Percentiles rank a stretch among this genome's conserved stretches.
These are phyloP conservation scores for Ceratobasidium sp. DNA, from an alignment of 1,284 basidiomycete species.

Conservation along the genomic window DNA sequence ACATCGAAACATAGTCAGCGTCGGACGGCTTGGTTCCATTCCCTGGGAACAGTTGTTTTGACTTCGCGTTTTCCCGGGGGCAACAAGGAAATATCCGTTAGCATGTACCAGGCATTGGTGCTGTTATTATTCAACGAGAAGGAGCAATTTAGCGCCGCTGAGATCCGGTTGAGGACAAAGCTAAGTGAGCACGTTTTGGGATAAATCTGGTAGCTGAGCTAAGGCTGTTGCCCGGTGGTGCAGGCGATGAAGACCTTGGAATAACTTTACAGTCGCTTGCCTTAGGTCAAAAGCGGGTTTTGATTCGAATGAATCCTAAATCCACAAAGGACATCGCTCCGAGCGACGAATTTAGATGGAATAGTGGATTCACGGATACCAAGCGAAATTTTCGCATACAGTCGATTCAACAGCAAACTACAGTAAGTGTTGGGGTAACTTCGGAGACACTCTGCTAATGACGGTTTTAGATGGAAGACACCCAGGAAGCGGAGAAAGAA, in stretches of 20 bases:
- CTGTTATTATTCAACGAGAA: constrained; percentile 90
- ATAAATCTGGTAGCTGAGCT: background rate
- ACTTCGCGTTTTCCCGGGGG: constrained; percentile 75
- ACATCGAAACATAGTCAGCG: constrained; percentile 76
- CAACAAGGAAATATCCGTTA: constrained; percentile 89
- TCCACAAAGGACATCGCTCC: constrained; percentile 82
- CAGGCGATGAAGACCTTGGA: constrained; percentile 79
- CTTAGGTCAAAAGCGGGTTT: constrained; percentile 88
- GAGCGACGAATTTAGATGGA: constrained; percentile 83
- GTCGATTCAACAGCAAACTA: constrained; percentile 93
- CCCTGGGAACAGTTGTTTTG: constrained; percentile 80
- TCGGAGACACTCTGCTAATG: background rate
- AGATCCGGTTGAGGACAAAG: constrained; percentile 72
- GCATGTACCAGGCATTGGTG: constrained; percentile 88
- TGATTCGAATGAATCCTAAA: constrained; percentile 77
- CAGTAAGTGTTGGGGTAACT: constrained; percentile 62
- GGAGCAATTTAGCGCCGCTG: constrained; percentile 47
- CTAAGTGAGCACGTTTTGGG: constrained; percentile 18
- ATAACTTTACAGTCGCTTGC: constrained; percentile 92
- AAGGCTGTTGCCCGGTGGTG: background rate
- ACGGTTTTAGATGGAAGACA: constrained; percentile 78
- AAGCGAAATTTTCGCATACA: constrained; percentile 90
- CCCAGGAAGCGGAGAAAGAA: constrained; percentile 80
- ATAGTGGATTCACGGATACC: constrained; percentile 84
- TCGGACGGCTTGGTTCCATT: constrained; percentile 83